Evolutionary conservation across 208 protist species (phyloP).

Genomic region (Trypanosoma avium): DNA sequence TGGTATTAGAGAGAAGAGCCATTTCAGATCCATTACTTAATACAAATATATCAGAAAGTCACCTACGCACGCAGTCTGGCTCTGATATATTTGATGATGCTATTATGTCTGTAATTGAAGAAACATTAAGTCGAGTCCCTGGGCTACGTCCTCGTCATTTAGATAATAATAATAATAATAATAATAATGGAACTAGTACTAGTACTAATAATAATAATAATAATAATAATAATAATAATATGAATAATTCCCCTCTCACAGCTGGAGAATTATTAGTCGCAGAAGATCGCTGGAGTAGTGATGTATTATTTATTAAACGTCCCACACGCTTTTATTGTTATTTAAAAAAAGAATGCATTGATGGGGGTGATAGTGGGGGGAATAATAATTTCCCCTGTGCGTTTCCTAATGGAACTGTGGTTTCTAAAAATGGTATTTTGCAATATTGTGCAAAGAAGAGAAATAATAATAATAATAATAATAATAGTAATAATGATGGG

Average conservation of each 20-base stretch:
- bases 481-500: no score
- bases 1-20: slow-evolving; percentile 63
- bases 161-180: slow-evolving; percentile 5
- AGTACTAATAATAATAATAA: no score
- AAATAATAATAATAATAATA: no score
- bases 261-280: slow-evolving; percentile 59
- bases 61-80: slow-evolving; percentile 70
- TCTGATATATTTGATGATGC: slow-evolving; percentile 57
- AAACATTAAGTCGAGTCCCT: slow-evolving; percentile 34
- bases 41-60: slow-evolving; percentile 18
- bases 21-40: slow-evolving; percentile 1
- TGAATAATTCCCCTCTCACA: slow-evolving; percentile 18
- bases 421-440: slow-evolving; percentile 25
- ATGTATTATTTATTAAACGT: slow-evolving; percentile 66
- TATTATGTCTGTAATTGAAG: slow-evolving; percentile 78
- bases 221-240: slow-evolving; percentile 9
- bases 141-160: not conserved
- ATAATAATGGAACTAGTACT: slow-evolving; percentile 2
- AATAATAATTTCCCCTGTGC: slow-evolving; percentile 27
- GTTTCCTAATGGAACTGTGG: slow-evolving; percentile 32
- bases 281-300: slow-evolving; percentile 66
- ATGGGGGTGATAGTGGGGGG: slow-evolving; percentile 39
- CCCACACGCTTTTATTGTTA: slow-evolving; percentile 77
- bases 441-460: slow-evolving; percentile 27
- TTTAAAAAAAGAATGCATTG: slow-evolving; percentile 45